A percentile compares a stretch with the other conserved stretches of the same genome.
These are phyloP conservation scores for Lipomyces japonicus DNA, from an alignment of 805 yeast genomes.

Conservation along the genomic window DNA sequence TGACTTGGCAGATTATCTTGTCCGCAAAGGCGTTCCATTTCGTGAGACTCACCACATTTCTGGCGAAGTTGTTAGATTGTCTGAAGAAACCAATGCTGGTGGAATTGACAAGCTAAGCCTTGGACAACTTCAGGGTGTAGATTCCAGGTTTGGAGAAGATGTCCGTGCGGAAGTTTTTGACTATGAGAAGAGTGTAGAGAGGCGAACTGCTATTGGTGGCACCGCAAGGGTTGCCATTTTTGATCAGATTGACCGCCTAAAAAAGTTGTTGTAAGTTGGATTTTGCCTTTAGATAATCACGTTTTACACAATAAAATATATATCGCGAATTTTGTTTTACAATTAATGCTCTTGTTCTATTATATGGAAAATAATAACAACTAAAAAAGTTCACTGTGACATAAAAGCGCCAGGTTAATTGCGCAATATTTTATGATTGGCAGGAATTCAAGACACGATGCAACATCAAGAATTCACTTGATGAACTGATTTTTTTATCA, in stretches of 20 bases:
- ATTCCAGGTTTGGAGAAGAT: conserved; percentile 39
- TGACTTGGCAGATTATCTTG: conserved; percentile 95
- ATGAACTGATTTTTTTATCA: too few species aligned
- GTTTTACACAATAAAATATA: too few species aligned
- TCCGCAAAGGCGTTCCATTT: conserved; percentile 96
- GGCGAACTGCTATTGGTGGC: conserved; percentile 96
- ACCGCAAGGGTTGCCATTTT: conserved; percentile 89
- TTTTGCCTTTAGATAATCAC: background rate
- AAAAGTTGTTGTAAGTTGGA: conserved; percentile 14
- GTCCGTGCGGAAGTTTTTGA: conserved; percentile 36
- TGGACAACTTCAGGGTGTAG: conserved; percentile 76
- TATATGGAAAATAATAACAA: too few species aligned
- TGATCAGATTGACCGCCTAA: conserved; percentile 54
- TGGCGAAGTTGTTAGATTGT: conserved; percentile 91
- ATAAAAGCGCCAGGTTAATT: too few species aligned
- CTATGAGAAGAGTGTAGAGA: conserved; percentile 91
- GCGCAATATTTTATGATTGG: too few species aligned
- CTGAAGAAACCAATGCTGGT: conserved; percentile 69
- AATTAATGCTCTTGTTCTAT: too few species aligned
- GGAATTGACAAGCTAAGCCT: conserved; percentile 84
- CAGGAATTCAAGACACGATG: too few species aligned
- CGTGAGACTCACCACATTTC: conserved; percentile 99
- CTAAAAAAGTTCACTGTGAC: too few species aligned
- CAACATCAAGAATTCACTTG: too few species aligned
- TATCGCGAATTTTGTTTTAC: too few species aligned